phyloP scores from a whole-genome alignment of 306 rosid species.

The Castanospermum australe region DNA sequence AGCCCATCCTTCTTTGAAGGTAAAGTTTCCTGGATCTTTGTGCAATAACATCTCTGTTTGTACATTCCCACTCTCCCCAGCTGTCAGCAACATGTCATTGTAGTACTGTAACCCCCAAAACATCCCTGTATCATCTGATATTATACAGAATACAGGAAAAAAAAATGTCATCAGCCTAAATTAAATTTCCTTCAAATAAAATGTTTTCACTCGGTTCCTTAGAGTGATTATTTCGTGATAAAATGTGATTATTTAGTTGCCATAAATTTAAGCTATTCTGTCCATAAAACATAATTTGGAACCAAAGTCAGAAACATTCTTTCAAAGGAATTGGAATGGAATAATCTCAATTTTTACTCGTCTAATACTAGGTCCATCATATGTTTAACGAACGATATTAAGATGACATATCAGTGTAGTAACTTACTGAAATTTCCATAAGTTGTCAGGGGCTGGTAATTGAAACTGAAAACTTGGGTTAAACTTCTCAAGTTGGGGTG shows the following conservation, averaged over 20 bases:
- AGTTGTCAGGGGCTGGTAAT: slow-evolving; percentile 48
- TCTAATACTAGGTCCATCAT: neutral
- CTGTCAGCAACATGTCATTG: slow-evolving; percentile 65
- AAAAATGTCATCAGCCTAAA: neutral
- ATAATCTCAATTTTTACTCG: neutral
- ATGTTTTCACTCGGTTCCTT: neutral
- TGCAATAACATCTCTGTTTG: slow-evolving; percentile 72
- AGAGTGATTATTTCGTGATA: neutral
- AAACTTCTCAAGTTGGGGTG: slow-evolving; percentile 70
- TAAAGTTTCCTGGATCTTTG: slow-evolving; percentile 59
- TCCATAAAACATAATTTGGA: neutral
- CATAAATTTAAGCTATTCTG: neutral
- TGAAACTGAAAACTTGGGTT: slow-evolving; percentile 80
- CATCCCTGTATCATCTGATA: slow-evolving; percentile 78
- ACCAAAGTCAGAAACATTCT: neutral
- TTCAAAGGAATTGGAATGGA: neutral
- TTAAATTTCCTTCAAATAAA: neutral
- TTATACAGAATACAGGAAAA: neutral
- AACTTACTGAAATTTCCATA: slow-evolving; percentile 67
- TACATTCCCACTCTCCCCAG: slow-evolving; percentile 59
- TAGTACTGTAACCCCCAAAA: slow-evolving; percentile 74
- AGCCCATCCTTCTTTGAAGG: slow-evolving; percentile 74
- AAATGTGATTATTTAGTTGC: neutral
- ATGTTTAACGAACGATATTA: slow-evolving; percentile 2
- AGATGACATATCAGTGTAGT: neutral